Evolutionary conservation across 139 green algal species (phyloP), one percentile per base, ranked within the genome.

Genomic region (Haematococcus lacustris): DNA sequence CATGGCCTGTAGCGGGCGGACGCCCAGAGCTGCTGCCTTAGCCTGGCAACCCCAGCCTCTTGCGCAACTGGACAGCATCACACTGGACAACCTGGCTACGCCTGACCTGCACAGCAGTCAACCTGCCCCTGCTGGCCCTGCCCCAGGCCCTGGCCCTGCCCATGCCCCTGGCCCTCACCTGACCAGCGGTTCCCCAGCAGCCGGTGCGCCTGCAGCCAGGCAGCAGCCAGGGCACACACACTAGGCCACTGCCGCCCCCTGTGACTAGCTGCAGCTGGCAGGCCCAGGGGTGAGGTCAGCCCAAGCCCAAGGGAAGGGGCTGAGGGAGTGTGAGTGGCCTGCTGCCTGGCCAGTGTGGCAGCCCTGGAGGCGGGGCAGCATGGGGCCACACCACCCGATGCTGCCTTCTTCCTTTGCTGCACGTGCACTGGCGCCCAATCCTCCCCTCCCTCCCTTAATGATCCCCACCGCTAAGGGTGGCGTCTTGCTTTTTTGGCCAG

Each of bases 101-200:
- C 34, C 62, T 7, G 30, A n/a, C 26, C 9, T 69, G 13, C 43
- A 28, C 7, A 41, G 4, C 32, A 21, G 4, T 7, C 6, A 13
- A 50, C 41, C 34, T 50, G 13, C 5, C 6, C 6, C 43, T 69
- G 32, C 25, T 5, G 13, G 9, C 33, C 13, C 30, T 69, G 13
- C 13, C 30, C 6, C 6, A 26, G 9, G 13, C 33, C 4, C 6
- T 7, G 7, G 30, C 7, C 13, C 6, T 28, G 26, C 30, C 7
- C 13, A 9, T 21, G 7, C 30, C 7, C 34, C 62, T 79, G 76
- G 5, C 78, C 78, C 25, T 84, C 84, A 59, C 84, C 82, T 25
- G 69, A 79, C 82, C 82, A 88, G 35, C 72, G 59, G 71, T 85
- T 85, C 51, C 82, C 82, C 4, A 71, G 68, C 61, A n/a, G 51